phyloP scores from a whole-genome alignment of 108 stramenopile genomes.

The Cyclotella atomus region DNA sequence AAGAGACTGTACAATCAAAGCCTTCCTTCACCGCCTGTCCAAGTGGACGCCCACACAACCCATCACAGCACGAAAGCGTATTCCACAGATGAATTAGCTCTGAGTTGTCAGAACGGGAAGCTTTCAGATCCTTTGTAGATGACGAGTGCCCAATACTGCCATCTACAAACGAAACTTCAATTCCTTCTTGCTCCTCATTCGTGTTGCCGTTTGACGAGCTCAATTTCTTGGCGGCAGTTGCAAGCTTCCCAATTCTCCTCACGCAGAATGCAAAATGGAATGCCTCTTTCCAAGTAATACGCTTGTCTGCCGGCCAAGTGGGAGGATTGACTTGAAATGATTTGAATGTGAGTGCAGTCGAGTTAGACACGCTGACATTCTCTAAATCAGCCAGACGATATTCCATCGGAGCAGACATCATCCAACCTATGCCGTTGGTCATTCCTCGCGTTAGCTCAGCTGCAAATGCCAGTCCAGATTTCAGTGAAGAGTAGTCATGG shows the following conservation, averaged over 20 bases:
- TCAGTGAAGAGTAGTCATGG: slow-evolving; percentile 80
- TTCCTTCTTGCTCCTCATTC: slow-evolving; percentile 44
- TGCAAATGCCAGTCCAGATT: slow-evolving; percentile 77
- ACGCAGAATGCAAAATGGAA: slow-evolving; percentile 90
- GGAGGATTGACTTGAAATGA: slow-evolving; percentile 49
- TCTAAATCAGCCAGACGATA: slow-evolving; percentile 84
- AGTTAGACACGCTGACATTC: slow-evolving; percentile 54
- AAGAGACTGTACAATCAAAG: slow-evolving; percentile 76
- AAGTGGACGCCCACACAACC: slow-evolving; percentile 73
- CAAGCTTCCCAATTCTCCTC: slow-evolving; percentile 79
- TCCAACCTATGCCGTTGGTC: slow-evolving; percentile 73
- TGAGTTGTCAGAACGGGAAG: background rate
- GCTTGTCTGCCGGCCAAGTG: slow-evolving; percentile 83
- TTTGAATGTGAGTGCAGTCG: slow-evolving; percentile 10
- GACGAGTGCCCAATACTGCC: slow-evolving; percentile 20
- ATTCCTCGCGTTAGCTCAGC: slow-evolving; percentile 66
- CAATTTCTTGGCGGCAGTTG: slow-evolving; percentile 59
- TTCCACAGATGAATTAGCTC: slow-evolving; percentile 65
- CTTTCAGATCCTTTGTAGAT: background rate
- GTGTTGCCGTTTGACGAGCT: slow-evolving; percentile 4
- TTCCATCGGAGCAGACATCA: slow-evolving; percentile 73
- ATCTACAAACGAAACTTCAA: slow-evolving; percentile 43
- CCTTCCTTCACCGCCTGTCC: slow-evolving; percentile 79
- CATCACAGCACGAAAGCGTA: slow-evolving; percentile 76
- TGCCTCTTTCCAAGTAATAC: slow-evolving; percentile 67